Evolutionary conservation across 495 filamentous ascomycete genomes (phyloP).

Genomic region (Echria macrotheca): DNA sequence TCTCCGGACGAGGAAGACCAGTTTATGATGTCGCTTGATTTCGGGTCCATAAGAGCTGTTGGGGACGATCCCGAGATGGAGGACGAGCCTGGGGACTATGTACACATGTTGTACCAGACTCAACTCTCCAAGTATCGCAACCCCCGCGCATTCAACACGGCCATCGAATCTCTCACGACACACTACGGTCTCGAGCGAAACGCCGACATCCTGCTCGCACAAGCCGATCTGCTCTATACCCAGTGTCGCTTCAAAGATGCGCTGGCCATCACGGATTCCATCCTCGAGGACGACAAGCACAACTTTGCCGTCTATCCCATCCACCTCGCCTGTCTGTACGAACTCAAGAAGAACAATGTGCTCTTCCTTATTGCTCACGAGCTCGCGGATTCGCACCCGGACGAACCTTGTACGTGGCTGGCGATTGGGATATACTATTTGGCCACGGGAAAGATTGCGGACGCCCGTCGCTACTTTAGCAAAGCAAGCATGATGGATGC

Average conservation of each 20-base stretch:
- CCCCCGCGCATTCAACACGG: conserved; percentile 73
- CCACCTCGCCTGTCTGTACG: conserved; percentile 87
- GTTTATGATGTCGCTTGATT: conserved; percentile 88
- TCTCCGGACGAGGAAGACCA: conserved; percentile 94
- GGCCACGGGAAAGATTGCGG: conserved; percentile 78
- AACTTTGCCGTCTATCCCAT: conserved; percentile 85
- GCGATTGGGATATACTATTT: conserved; percentile 96
- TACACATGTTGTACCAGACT: conserved; percentile 95
- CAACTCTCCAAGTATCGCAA: conserved; percentile 94
- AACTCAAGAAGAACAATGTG: conserved; percentile 76
- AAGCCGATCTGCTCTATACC: conserved; percentile 87
- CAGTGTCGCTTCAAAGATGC: conserved; percentile 90
- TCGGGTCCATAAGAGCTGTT: conserved; percentile 65
- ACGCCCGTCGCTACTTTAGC: conserved; percentile 91
- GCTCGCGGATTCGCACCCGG: conserved; percentile 84
- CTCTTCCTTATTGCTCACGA: conserved; percentile 94
- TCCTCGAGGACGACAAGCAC: conserved; percentile 76
- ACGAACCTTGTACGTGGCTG: conserved; percentile 85
- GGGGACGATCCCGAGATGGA: conserved; percentile 49
- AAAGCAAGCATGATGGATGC: conserved; percentile 97
- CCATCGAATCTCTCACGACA: conserved; percentile 82
- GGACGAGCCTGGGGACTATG: conserved; percentile 84
- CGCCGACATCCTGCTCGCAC: conserved; percentile 86
- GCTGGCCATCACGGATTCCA: conserved; percentile 72
- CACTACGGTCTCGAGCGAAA: conserved; percentile 88